Evolutionary conservation across 192 early-diverging fungal genomes (phyloP).

Genomic region (Physocladia obscura): DNA sequence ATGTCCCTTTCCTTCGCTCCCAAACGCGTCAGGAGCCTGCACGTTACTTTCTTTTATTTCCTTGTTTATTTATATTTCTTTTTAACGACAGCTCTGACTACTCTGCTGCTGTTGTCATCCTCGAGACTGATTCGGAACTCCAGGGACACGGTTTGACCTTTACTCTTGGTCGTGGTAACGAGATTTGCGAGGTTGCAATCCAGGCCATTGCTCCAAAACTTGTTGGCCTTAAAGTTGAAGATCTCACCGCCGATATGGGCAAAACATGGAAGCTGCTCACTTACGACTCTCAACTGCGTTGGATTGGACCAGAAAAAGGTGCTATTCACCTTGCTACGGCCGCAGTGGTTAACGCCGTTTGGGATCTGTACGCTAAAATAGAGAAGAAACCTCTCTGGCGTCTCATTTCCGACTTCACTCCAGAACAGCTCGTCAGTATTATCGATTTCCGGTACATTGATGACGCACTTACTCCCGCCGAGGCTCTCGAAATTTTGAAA

Average conservation of each 20-base stretch:
- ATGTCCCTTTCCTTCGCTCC: background rate
- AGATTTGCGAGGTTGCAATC: background rate
- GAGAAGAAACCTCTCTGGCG: constrained; percentile 46
- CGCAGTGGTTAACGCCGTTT: constrained; percentile 48
- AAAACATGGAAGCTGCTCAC: background rate
- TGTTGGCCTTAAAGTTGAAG: background rate
- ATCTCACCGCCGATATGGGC: background rate
- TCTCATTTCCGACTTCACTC: constrained; percentile 42
- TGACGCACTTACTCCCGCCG: constrained; percentile 41
- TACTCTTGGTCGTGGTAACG: background rate
- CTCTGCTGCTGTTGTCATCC: background rate
- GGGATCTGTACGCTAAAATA: constrained; percentile 49
- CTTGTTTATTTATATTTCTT: too few species aligned
- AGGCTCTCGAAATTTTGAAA: constrained; percentile 43
- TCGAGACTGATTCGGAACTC: background rate
- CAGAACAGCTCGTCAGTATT: constrained; percentile 40
- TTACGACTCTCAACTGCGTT: background rate
- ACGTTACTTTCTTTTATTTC: too few species aligned
- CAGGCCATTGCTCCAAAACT: background rate
- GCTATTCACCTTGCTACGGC: constrained; percentile 21
- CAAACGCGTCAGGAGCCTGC: too few species aligned
- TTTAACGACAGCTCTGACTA: background rate
- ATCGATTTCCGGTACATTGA: constrained; percentile 50
- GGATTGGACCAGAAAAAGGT: background rate
- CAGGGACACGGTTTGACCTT: background rate